Percentiles rank a stretch among this genome's conserved stretches.
These are phyloP conservation scores for Heliamphora pulchella DNA, from an alignment of 179 eudicot genomes.

Conservation along the genomic window DNA sequence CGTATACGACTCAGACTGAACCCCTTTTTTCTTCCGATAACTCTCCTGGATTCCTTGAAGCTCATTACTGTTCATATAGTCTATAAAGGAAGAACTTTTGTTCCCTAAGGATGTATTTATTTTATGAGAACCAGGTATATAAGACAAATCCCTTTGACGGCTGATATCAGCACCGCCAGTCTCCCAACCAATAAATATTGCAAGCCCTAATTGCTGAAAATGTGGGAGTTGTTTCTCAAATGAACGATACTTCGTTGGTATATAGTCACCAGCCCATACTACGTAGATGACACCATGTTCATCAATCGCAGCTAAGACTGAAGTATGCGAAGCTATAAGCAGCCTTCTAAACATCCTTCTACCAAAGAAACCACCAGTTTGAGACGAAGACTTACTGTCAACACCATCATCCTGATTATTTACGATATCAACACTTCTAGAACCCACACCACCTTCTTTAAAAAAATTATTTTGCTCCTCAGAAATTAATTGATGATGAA, in stretches of 20 bases:
- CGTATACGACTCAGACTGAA: constrained; percentile 29
- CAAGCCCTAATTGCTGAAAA: constrained; percentile 38
- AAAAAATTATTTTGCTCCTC: constrained; percentile 22
- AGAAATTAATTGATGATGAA: constrained; percentile 26
- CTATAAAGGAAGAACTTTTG: constrained; percentile 21
- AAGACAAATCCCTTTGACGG: constrained; percentile 41
- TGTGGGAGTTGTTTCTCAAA: constrained; percentile 39
- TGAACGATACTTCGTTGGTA: constrained; percentile 35
- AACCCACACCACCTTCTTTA: constrained; percentile 20
- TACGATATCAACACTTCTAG: constrained; percentile 17
- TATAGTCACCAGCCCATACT: constrained; percentile 36
- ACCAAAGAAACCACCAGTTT: constrained; percentile 20
- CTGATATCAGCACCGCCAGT: constrained; percentile 66
- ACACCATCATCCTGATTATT: constrained; percentile 18
- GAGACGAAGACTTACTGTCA: constrained; percentile 16
- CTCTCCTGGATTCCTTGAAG: constrained; percentile 21
- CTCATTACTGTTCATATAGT: constrained; percentile 22
- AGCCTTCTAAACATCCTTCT: constrained; percentile 52
- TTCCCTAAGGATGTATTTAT: constrained; percentile 17
- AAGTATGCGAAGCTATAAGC: constrained; percentile 55
- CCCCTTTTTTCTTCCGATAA: constrained; percentile 28
- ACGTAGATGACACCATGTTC: constrained; percentile 62
- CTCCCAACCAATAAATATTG: constrained; percentile 63
- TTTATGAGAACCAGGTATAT: constrained; percentile 25
- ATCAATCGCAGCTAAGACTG: constrained; percentile 62